phyloP scores from a whole-genome alignment of 805 yeast genomes.

The Kuraishia piskuri region DNA sequence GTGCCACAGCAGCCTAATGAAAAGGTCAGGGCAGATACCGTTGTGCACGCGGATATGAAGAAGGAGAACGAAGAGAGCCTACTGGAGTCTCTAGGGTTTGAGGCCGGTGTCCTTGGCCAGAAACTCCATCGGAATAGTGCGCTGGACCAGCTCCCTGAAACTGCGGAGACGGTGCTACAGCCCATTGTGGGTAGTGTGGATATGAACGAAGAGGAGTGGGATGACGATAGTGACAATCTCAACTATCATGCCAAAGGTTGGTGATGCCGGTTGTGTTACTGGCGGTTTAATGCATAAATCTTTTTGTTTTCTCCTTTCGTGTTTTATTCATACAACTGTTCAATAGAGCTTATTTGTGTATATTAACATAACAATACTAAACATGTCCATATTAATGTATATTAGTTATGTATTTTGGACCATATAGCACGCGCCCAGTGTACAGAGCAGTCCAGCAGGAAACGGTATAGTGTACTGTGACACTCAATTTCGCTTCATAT shows the following conservation, averaged over 20 bases:
- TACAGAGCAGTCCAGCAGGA: no score
- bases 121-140: background rate
- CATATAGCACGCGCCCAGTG: no score
- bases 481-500: background rate
- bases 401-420: no score
- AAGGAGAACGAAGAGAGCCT: background rate
- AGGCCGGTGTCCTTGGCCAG: constrained; percentile 1
- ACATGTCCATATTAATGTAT: no score
- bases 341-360: background rate
- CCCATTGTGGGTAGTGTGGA: constrained; percentile 1
- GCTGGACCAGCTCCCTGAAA: background rate
- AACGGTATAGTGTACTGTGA: background rate
- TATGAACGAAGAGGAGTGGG: background rate
- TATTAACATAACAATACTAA: no score
- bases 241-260: constrained; percentile 5
- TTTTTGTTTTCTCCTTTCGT: no score
- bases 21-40: background rate
- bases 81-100: background rate
- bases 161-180: background rate
- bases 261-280: background rate
- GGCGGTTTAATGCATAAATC: background rate
- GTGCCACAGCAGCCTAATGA: background rate
- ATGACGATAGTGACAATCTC: constrained; percentile 3
- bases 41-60: background rate
- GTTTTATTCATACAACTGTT: background rate